Evolutionary conservation across 371 early-diverging fungal genomes (phyloP).

Genomic region (Ecytonucleospora hepatopenaei): DNA sequence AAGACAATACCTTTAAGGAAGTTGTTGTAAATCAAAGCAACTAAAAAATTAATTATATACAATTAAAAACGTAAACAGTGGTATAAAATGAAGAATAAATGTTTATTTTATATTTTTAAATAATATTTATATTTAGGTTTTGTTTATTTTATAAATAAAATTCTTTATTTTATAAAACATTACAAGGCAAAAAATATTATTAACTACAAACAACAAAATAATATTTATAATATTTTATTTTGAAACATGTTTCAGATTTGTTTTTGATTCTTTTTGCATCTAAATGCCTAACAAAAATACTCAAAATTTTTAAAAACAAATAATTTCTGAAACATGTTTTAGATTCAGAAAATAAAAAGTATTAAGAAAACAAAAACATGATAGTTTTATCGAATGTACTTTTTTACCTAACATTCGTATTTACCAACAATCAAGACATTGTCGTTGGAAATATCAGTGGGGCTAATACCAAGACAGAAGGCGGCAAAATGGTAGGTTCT

Average conservation of each 20-base stretch:
- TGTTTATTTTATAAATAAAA: too few relatives aligned
- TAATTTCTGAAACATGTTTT: too few relatives aligned
- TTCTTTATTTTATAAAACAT: too few relatives aligned
- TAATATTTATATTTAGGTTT: too few relatives aligned
- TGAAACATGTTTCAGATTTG: not conserved
- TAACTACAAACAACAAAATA: too few relatives aligned
- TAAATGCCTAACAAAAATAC: too few relatives aligned
- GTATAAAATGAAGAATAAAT: not conserved
- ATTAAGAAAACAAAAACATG: too few relatives aligned
- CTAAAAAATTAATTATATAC: too few relatives aligned
- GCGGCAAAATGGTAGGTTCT: not conserved
- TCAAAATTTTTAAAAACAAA: too few relatives aligned
- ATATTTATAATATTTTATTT: not conserved
- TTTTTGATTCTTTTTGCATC: too few relatives aligned
- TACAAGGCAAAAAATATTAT: too few relatives aligned
- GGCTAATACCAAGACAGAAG: not conserved
- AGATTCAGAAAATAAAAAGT: too few relatives aligned
- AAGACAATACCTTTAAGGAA: slow-evolving; percentile 44
- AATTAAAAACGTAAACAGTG: not conserved
- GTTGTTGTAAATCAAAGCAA: slow-evolving; percentile 3
- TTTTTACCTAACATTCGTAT: not conserved
- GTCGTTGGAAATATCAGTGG: not conserved
- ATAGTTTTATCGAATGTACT: not conserved
- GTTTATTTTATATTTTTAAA: not conserved
- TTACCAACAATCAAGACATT: not conserved